These are phyloP conservation scores for Lentinula edodes DNA, from an alignment of 768 basidiomycete species.

Conservation along the genomic window DNA sequence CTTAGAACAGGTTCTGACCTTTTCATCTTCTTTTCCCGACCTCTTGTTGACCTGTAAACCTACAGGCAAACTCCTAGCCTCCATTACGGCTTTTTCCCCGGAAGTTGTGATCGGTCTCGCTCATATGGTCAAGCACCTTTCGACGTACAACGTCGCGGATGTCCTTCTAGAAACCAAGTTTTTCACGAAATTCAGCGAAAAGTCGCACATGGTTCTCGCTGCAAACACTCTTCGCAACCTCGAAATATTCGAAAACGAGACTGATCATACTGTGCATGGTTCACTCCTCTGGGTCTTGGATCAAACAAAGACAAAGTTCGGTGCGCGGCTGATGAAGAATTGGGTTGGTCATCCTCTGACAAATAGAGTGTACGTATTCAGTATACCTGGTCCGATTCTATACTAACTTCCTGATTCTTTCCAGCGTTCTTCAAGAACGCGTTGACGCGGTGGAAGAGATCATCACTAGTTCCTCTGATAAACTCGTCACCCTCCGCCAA, in stretches of 20 bases:
- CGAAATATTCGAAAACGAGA: conserved; percentile 92
- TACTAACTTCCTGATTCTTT: neutral
- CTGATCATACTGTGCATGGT: conserved; percentile 66
- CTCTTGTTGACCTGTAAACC: neutral
- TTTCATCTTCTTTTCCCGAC: neutral
- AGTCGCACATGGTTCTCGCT: conserved; percentile 81
- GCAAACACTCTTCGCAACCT: conserved; percentile 85
- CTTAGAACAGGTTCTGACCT: conserved; percentile 35
- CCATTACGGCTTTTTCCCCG: conserved; percentile 62
- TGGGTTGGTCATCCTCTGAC: conserved; percentile 89
- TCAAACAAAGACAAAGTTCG: conserved; percentile 84
- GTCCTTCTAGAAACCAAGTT: conserved; percentile 72
- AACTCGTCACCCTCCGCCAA: conserved; percentile 61
- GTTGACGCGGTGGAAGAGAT: conserved; percentile 87
- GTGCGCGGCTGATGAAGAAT: conserved; percentile 70
- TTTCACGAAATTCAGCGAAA: conserved; percentile 73
- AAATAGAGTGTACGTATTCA: conserved; percentile 49
- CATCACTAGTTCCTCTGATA: conserved; percentile 49
- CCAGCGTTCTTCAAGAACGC: conserved; percentile 68
- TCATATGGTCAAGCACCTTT: conserved; percentile 64
- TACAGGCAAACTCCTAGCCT: conserved; percentile 57
- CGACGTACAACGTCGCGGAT: conserved; percentile 71
- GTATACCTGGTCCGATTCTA: neutral
- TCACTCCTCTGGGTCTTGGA: conserved; percentile 85
- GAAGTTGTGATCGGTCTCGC: conserved; percentile 69